A percentile compares a stretch with the other conserved stretches of the same genome.
Evolutionary conservation across 352 stramenopile genomes (phyloP).

Genomic region (Thalassiosira livingstoniorum): DNA sequence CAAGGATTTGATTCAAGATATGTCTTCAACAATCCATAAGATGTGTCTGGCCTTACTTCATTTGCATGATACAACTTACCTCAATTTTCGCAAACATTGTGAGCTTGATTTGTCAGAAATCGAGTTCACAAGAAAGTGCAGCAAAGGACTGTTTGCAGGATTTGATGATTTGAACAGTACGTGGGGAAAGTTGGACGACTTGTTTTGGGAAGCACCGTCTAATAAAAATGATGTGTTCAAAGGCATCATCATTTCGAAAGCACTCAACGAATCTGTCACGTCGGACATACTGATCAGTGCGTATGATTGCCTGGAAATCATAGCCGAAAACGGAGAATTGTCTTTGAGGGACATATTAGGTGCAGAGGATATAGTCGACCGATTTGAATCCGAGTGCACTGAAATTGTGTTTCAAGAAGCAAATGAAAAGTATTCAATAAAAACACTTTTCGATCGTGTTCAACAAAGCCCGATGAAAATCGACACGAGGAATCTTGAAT

Average conservation of each 20-base stretch:
- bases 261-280: slow-evolving; percentile 35
- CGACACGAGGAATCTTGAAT: slow-evolving; percentile 26
- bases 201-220: background rate
- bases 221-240: slow-evolving; percentile 45
- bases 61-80: slow-evolving; percentile 52
- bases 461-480: slow-evolving; percentile 39
- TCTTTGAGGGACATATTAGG: slow-evolving; percentile 60
- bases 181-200: slow-evolving; percentile 29
- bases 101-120: slow-evolving; percentile 29
- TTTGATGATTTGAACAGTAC: slow-evolving; percentile 26
- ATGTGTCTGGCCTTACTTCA: slow-evolving; percentile 62
- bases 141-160: slow-evolving; percentile 42
- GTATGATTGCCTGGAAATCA: slow-evolving; percentile 60
- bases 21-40: slow-evolving; percentile 58
- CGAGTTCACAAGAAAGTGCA: slow-evolving; percentile 44
- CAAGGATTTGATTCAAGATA: slow-evolving; percentile 31
- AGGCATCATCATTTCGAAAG: slow-evolving; percentile 51
- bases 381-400: slow-evolving; percentile 16
- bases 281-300: slow-evolving; percentile 52
- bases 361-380: slow-evolving; percentile 57
- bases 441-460: slow-evolving; percentile 56
- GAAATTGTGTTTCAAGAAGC: slow-evolving; percentile 17
- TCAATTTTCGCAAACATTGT: slow-evolving; percentile 50
- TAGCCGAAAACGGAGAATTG: slow-evolving; percentile 53
- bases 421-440: slow-evolving; percentile 36